Conservation (phyloP, 1,284 basidiomycete genomes). For the Wallemia hederae region DNA sequence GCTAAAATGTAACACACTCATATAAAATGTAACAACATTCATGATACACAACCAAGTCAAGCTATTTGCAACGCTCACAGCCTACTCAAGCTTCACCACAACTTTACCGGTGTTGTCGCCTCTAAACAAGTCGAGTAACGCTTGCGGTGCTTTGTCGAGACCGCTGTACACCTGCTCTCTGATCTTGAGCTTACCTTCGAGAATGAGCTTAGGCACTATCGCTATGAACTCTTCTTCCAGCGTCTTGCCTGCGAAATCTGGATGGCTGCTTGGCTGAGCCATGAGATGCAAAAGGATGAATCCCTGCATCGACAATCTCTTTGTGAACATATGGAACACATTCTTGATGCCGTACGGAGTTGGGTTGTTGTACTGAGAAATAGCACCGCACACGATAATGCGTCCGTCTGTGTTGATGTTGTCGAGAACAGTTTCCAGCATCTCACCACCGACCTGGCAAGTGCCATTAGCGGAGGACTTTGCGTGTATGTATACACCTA, state of each 20-base stretch:
- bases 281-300: background rate
- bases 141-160: conserved; percentile 5
- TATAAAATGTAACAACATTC: too few relatives aligned
- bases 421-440: background rate
- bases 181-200: conserved; percentile 8
- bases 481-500: background rate
- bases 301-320: background rate
- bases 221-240: conserved; percentile 6
- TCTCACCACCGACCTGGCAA: background rate
- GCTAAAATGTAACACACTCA: too few relatives aligned
- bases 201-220: conserved; percentile 7
- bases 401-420: background rate
- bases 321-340: background rate
- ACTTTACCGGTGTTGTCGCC: background rate
- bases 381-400: background rate
- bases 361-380: background rate
- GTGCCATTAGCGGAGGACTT: background rate
- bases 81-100: too few relatives aligned
- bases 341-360: background rate
- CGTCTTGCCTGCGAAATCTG: background rate
- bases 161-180: conserved; percentile 6
- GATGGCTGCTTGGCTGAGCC: conserved; percentile 1
- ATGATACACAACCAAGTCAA: too few relatives aligned
- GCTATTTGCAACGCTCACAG: too few relatives aligned
- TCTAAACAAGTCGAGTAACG: background rate